Percentiles rank a stretch among this genome's conserved stretches.
Conservation (phyloP, 768 basidiomycete genomes). For the Tylopilus vinaceipallidus region DNA sequence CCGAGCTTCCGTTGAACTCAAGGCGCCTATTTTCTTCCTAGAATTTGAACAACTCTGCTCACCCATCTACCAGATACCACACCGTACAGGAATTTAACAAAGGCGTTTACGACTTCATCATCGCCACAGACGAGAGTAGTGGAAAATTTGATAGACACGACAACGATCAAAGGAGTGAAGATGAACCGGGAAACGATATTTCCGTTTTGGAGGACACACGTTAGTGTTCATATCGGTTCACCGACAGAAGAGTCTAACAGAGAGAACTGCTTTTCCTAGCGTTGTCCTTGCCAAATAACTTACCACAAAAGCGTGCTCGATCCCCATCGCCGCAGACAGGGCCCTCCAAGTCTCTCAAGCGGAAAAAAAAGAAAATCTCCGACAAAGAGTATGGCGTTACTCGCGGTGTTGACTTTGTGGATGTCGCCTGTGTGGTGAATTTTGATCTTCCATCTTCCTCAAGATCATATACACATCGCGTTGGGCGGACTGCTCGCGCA, state of each 20-base stretch:
- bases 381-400: constrained; percentile 92
- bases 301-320: constrained; percentile 59
- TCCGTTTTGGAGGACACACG: constrained; percentile 26
- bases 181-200: constrained; percentile 2
- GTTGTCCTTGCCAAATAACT: constrained; percentile 4
- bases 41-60: not conserved
- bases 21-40: constrained; percentile 42
- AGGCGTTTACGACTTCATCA: constrained; percentile 97
- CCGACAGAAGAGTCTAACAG: constrained; percentile 34
- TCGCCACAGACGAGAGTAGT: constrained; percentile 91
- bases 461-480: constrained; percentile 89
- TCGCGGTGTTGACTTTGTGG: constrained; percentile 94
- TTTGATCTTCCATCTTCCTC: constrained; percentile 93
- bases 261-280: constrained; percentile 39
- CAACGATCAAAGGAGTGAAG: constrained; percentile 44
- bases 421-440: constrained; percentile 96
- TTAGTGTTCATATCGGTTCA: constrained; percentile 16
- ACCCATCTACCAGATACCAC: constrained; percentile 64
- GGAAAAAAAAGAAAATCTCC: constrained; percentile 46
- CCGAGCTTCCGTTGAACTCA: constrained; percentile 93
- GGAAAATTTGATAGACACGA: constrained; percentile 49
- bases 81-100: constrained; percentile 98
- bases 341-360: constrained; percentile 45
- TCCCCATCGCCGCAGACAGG: constrained; percentile 38
- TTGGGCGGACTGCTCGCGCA: constrained; percentile 95